A percentile compares a stretch with the other conserved stretches of the same genome.
phyloP scores from a whole-genome alignment of 2,329 filamentous ascomycete species.

The Clonostachys chloroleuca region DNA sequence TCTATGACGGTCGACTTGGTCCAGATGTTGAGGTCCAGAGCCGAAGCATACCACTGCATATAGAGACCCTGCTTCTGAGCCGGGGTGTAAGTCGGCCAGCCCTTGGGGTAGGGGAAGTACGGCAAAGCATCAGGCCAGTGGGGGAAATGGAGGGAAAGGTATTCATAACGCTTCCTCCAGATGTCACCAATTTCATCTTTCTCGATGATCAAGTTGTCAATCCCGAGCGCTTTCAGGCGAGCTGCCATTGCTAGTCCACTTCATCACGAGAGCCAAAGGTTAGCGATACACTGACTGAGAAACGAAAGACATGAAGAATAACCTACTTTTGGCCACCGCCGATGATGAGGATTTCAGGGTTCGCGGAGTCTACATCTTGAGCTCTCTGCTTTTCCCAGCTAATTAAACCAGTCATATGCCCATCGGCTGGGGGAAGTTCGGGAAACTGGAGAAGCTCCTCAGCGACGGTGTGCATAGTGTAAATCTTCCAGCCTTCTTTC shows the following conservation, averaged over 20 bases:
- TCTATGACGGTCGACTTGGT: conserved; percentile 17
- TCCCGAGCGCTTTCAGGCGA: conserved; percentile 53
- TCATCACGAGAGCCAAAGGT: too few species aligned
- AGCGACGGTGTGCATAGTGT: conserved; percentile 24
- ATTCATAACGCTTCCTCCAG: conserved; percentile 60
- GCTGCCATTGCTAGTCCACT: conserved; percentile 28
- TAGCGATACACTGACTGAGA: too few species aligned
- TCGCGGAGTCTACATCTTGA: conserved; percentile 15
- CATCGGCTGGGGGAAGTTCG: conserved; percentile 16
- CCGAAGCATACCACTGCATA: conserved; percentile 59
- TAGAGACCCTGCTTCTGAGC: conserved; percentile 69
- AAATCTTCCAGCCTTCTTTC: conserved; percentile 22
- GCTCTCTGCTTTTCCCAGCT: conserved; percentile 22
- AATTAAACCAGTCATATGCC: conserved; percentile 22
- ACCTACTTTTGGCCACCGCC: conserved; percentile 26
- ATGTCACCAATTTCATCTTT: conserved; percentile 57
- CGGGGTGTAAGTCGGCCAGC: conserved; percentile 69
- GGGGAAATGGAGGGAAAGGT: conserved; percentile 65
- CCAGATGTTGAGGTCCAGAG: conserved; percentile 69
- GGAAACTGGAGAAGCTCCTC: conserved; percentile 22
- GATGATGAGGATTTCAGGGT: conserved; percentile 51
- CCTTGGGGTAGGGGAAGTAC: conserved; percentile 58
- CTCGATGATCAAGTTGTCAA: conserved; percentile 54
- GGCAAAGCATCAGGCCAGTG: conserved; percentile 59
- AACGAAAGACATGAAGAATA: too few species aligned